phyloP scores from a whole-genome alignment of 805 yeast genomes.

The Metschnikowia gelsemii region DNA sequence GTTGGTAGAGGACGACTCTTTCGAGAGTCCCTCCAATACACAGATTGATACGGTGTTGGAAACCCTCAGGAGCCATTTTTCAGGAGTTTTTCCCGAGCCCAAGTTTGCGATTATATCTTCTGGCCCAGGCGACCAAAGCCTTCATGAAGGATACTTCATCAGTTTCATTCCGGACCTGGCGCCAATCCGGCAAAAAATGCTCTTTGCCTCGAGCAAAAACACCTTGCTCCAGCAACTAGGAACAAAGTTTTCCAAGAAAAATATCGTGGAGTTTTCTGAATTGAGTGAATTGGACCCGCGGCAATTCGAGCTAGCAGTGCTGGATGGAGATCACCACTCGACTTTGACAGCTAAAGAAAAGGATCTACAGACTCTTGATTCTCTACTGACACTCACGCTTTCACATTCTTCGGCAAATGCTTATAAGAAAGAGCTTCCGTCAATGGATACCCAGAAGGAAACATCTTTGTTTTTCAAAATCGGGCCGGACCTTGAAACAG shows the following conservation, averaged over 20 bases:
- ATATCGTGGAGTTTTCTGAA: slow-evolving; percentile 51
- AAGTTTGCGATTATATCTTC: slow-evolving; percentile 30
- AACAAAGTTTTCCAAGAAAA: slow-evolving; percentile 46
- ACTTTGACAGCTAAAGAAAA: slow-evolving; percentile 63
- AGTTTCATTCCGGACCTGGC: slow-evolving; percentile 87
- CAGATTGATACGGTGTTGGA: slow-evolving; percentile 22
- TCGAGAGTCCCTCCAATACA: slow-evolving; percentile 15
- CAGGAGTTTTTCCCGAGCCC: slow-evolving; percentile 34
- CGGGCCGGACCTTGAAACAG: slow-evolving; percentile 23
- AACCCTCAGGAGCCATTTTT: slow-evolving; percentile 24
- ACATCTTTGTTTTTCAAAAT: slow-evolving; percentile 16
- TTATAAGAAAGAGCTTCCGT: slow-evolving; percentile 30
- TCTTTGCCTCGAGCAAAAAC: slow-evolving; percentile 87
- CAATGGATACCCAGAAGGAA: slow-evolving; percentile 29
- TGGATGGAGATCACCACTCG: slow-evolving; percentile 27
- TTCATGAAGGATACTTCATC: slow-evolving; percentile 50
- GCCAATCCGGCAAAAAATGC: slow-evolving; percentile 81
- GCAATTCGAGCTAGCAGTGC: slow-evolving; percentile 39
- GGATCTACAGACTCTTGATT: slow-evolving; percentile 44
- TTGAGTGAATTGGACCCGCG: slow-evolving; percentile 51
- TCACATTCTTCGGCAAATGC: slow-evolving; percentile 18
- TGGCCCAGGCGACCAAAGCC: not conserved
- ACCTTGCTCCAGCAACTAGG: slow-evolving; percentile 77
- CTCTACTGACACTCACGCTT: slow-evolving; percentile 32
- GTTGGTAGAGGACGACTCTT: slow-evolving; percentile 31